Percentiles rank a stretch among this genome's conserved stretches.
phyloP scores from a whole-genome alignment of 116 monocot genomes.

The Trichopus zeylanicus region DNA sequence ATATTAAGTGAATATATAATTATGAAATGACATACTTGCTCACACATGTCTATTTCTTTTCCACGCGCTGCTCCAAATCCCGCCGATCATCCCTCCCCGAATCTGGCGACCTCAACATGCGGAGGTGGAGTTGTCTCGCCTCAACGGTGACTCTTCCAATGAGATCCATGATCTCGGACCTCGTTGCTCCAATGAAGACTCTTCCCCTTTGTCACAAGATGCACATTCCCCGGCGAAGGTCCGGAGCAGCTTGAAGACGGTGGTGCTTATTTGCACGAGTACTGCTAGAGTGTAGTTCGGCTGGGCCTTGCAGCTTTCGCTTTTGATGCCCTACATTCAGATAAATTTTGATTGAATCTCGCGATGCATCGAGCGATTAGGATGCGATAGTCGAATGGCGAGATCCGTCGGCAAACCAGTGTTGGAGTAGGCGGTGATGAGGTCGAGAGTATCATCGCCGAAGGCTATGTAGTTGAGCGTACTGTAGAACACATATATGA shows the following conservation, averaged over 20 bases:
- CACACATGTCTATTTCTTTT: no score
- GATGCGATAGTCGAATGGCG: background rate
- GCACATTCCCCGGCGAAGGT: background rate
- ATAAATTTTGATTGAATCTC: constrained; percentile 23
- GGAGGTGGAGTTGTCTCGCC: constrained; percentile 58
- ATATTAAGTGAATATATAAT: no score
- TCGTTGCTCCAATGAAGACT: background rate
- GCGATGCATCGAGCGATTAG: background rate
- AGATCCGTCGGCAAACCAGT: constrained; percentile 27
- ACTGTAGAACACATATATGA: constrained; percentile 67
- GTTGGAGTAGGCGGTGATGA: constrained; percentile 86
- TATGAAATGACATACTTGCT: no score
- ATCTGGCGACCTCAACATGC: constrained; percentile 29
- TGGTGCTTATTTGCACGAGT: constrained; percentile 66
- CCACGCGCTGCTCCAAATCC: background rate
- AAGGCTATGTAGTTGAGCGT: constrained; percentile 74
- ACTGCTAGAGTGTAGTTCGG: constrained; percentile 95
- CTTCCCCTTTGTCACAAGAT: background rate
- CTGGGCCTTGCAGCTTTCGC: constrained; percentile 93
- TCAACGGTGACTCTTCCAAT: constrained; percentile 20
- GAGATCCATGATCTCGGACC: constrained; percentile 9
- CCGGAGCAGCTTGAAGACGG: constrained; percentile 47
- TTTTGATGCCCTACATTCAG: constrained; percentile 92
- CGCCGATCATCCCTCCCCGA: background rate
- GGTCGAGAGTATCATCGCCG: constrained; percentile 68